These are phyloP conservation scores for Puccinellia tenuiflora DNA, from an alignment of 176 grass and related monocot genomes.

Conservation along the genomic window DNA sequence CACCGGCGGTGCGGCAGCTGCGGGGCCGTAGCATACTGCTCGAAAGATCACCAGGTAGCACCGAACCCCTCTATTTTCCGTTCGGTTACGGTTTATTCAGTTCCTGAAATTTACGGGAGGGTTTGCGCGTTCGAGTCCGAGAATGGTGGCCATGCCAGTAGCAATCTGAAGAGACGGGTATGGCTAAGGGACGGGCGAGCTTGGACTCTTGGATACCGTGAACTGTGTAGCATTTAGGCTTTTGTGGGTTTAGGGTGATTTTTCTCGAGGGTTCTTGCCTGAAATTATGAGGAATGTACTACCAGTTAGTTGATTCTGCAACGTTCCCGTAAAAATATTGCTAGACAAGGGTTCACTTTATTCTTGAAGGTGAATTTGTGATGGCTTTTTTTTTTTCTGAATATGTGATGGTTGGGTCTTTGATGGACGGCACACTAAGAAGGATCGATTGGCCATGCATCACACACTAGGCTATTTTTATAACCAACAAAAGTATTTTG, in stretches of 20 bases:
- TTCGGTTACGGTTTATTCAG: not conserved
- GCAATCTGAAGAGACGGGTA: not conserved
- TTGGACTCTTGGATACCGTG: not conserved
- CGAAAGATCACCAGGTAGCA: conserved; percentile 45
- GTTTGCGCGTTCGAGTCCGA: not conserved
- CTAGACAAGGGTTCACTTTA: not conserved
- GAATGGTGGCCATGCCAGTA: not conserved
- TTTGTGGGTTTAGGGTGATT: not conserved
- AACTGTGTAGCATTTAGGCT: not conserved
- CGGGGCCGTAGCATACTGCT: conserved; percentile 62
- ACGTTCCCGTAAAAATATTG: not conserved
- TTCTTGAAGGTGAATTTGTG: not conserved
- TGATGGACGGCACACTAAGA: not conserved
- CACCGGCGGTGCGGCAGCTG: conserved; percentile 52
- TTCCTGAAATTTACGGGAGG: not conserved
- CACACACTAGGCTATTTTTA: not conserved
- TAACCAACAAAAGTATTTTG: not conserved
- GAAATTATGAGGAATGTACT: not conserved
- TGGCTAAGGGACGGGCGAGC: not conserved
- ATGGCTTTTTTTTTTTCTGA: not conserved
- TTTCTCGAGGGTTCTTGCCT: not conserved
- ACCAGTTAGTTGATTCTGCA: not conserved
- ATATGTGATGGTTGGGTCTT: not conserved
- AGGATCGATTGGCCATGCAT: not conserved
- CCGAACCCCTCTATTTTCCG: not conserved